These are phyloP conservation scores for Thalia dealbata DNA, from an alignment of 176 grass and related monocot genomes.

Conservation along the genomic window DNA sequence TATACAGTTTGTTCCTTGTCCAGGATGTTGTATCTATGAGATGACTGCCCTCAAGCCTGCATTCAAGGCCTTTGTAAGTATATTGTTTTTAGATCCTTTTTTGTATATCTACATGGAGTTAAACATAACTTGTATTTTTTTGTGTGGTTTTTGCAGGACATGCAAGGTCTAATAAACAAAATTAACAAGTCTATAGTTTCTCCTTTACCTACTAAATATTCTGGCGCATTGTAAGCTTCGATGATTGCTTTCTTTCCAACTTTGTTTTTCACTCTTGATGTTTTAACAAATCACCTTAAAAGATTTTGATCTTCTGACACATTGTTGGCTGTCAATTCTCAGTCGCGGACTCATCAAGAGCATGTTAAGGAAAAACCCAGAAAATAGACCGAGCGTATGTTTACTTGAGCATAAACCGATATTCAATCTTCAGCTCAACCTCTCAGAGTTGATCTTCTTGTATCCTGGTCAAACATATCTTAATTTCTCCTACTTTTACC, in stretches of 20 bases:
- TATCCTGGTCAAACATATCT: background rate
- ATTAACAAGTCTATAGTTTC: slow-evolving; percentile 96
- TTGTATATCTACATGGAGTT: too few species aligned
- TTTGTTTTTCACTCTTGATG: background rate
- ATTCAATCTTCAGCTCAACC: background rate
- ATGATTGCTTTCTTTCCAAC: background rate
- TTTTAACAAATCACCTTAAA: background rate
- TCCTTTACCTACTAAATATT: slow-evolving; percentile 76
- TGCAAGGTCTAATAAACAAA: slow-evolving; percentile 96
- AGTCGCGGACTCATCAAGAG: slow-evolving; percentile 14
- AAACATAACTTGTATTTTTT: slow-evolving; percentile 6
- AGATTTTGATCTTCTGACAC: background rate
- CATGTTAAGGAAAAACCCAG: slow-evolving; percentile 7
- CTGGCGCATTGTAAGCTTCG: slow-evolving; percentile 82
- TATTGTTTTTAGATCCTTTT: too few species aligned
- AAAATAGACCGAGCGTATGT: slow-evolving; percentile 17
- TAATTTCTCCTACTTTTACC: background rate
- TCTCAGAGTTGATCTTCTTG: background rate
- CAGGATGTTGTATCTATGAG: slow-evolving; percentile 98
- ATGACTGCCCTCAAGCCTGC: slow-evolving; percentile 80
- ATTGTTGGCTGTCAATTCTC: too few species aligned
- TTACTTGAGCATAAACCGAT: too few species aligned
- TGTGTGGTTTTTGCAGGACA: slow-evolving; percentile 53
- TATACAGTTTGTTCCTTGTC: slow-evolving; percentile 9
- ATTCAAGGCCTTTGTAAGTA: slow-evolving; percentile 97